phyloP scores from a whole-genome alignment of 78 protist genomes.

The Thecamonas trahens region DNA sequence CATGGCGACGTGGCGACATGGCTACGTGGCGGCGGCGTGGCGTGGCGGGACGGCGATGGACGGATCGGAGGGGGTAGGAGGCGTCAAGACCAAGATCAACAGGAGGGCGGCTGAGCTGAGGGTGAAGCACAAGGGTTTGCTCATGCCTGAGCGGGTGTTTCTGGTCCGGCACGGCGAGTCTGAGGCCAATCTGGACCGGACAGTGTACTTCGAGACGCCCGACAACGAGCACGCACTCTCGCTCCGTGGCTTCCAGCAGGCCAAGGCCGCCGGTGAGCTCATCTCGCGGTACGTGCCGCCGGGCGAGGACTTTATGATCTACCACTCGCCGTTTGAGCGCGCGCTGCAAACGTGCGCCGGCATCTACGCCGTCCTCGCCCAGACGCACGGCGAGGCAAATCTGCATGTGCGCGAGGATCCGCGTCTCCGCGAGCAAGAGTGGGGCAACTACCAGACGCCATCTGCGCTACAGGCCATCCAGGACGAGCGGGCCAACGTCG shows the following conservation, averaged over 20 bases:
- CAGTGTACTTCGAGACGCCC: constrained; percentile 15
- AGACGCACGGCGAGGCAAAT: neutral
- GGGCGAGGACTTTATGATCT: constrained; percentile 8
- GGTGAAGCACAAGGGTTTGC: no score
- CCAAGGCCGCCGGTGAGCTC: constrained; percentile 14
- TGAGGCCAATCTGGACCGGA: constrained; percentile 26
- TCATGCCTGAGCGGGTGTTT: constrained; percentile 33
- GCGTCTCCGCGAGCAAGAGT: constrained; percentile 61
- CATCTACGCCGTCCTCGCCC: neutral
- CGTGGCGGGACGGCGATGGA: no score
- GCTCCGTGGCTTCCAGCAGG: constrained; percentile 15
- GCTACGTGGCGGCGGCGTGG: no score
- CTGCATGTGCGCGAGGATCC: constrained; percentile 32
- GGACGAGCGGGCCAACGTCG: constrained; percentile 8
- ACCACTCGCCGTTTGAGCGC: constrained; percentile 21
- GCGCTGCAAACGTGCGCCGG: constrained; percentile 6
- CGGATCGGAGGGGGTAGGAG: no score
- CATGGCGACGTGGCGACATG: no score
- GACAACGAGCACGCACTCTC: constrained; percentile 35
- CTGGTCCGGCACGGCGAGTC: constrained; percentile 58
- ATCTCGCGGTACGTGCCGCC: constrained; percentile 15
- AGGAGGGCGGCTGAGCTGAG: no score
- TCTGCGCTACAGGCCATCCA: neutral
- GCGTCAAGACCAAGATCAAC: no score
- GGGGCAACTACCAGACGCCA: constrained; percentile 45